Evolutionary conservation across 2,329 filamentous ascomycete genomes (phyloP), one percentile per base, ranked within the genome.

Genomic region (Onygena corvina): DNA sequence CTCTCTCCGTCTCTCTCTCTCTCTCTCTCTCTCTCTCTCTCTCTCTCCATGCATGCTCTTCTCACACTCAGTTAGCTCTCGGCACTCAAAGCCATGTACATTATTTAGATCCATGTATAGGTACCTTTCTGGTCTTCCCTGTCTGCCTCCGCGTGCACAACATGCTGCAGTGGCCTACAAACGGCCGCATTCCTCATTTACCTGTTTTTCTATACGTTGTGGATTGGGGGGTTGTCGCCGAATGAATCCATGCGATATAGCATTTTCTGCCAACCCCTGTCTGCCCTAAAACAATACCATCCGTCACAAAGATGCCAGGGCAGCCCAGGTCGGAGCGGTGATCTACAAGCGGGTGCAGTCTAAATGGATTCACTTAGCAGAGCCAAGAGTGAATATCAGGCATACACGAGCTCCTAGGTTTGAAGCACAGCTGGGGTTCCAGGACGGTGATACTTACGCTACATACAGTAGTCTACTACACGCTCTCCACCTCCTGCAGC

Each of bases 381-480:
- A 42, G 38, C 38, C 38, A 42, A 42, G 38, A 25, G 18, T 11
- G 9, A 20, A 42, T 42, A 42, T 42, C 38, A 42, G 38, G 16
- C 38, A 42, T 42, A 42, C 38, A 42, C 38, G 38, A 42, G 38
- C 21, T n/a, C 27, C 38, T 27, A 42, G 38, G 38, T 29, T 42
- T 42, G 38, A 42, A 42, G 38, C 38, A 42, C 38, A 42, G 38
- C 38, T 42, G 38, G 38, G 38, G 38, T 42, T 42, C 38, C 38
- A 42, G 38, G 36, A 7, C 36, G 20, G 25, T 40, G 25, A 8
- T 40, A 23, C n/a, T n/a, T n/a, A n/a, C n/a, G n/a, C n/a, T n/a
- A n/a, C n/a, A n/a, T n/a, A n/a, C n/a, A n/a, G n/a, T n/a, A n/a
- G n/a, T n/a, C n/a, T n/a, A n/a, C n/a, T n/a, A n/a, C n/a, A n/a